A percentile compares a stretch with the other conserved stretches of the same genome.
phyloP scores from a whole-genome alignment of 83 land plant species.

The Diphasiastrum complanatum region DNA sequence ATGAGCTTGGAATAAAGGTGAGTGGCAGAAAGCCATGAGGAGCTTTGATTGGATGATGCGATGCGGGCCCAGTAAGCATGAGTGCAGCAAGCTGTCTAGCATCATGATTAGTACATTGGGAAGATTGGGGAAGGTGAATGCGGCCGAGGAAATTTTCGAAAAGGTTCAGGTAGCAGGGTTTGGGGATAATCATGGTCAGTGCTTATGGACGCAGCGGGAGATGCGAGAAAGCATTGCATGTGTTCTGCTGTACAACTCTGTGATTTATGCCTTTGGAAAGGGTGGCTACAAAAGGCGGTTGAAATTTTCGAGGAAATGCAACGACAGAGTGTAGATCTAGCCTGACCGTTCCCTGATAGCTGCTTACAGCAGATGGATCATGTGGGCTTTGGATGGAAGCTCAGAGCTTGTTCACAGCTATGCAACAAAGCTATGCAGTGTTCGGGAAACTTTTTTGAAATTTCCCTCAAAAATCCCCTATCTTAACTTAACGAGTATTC shows the following conservation, averaged over 20 bases:
- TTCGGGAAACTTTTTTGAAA: conserved; percentile 79
- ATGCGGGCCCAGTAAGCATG: conserved; percentile 34
- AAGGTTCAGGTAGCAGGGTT: conserved; percentile 48
- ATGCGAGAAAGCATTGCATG: conserved; percentile 53
- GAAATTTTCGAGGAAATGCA: conserved; percentile 74
- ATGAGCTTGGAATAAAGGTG: conserved; percentile 74
- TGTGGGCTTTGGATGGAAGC: conserved; percentile 79
- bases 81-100: conserved; percentile 68
- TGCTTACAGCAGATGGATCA: conserved; percentile 72
- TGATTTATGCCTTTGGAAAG: conserved; percentile 93
- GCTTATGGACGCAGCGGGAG: conserved; percentile 79
- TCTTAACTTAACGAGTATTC: conserved; percentile 86
- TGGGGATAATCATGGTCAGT: conserved; percentile 67
- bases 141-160: conserved; percentile 63
- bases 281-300: conserved; percentile 61
- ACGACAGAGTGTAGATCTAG: conserved; percentile 66
- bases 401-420: conserved; percentile 52
- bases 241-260: conserved; percentile 72
- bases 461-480: conserved; percentile 76
- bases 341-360: conserved; percentile 81
- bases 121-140: conserved; percentile 65
- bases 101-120: conserved; percentile 75
- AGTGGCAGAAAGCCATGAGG: conserved; percentile 47
- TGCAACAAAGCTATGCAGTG: conserved; percentile 62
- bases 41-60: conserved; percentile 66